A percentile compares a stretch with the other conserved stretches of the same genome.
These are phyloP conservation scores for Saccharomycopsis sp. DNA, from an alignment of 805 yeast species.

Conservation along the genomic window DNA sequence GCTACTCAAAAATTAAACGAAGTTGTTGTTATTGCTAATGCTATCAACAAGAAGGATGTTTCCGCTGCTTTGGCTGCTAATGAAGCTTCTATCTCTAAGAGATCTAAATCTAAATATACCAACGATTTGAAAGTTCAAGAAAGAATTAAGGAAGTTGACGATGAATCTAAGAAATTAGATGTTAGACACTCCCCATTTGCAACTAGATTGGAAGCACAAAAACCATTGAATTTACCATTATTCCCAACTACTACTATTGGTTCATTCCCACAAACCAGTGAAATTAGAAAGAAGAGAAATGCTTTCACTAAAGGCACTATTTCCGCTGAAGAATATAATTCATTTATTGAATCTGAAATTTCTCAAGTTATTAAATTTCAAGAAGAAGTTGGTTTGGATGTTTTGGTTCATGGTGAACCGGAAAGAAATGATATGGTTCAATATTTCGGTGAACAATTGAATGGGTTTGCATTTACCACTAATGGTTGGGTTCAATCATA, in stretches of 20 bases:
- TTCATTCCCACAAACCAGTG: constrained; percentile 99
- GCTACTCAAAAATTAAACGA: constrained; percentile 94
- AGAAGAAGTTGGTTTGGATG: constrained; percentile 98
- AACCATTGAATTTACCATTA: constrained; percentile 86
- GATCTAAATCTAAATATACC: constrained; percentile 82
- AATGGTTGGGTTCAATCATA: constrained; percentile 99
- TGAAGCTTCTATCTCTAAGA: constrained; percentile 76
- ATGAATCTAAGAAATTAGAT: constrained; percentile 46
- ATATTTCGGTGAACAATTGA: constrained; percentile 98
- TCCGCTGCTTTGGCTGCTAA: constrained; percentile 74
- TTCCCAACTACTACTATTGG: constrained; percentile 99
- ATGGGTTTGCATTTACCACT: constrained; percentile 96
- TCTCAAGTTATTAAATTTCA: constrained; percentile 96
- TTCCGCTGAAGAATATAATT: constrained; percentile 90
- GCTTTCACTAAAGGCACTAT: constrained; percentile 96
- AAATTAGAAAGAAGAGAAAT: constrained; percentile 97
- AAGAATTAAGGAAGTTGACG: constrained; percentile 74
- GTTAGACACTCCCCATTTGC: constrained; percentile 85
- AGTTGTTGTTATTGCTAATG: constrained; percentile 87
- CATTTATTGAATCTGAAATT: constrained; percentile 94
- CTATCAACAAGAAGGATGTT: constrained; percentile 73
- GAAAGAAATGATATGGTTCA: constrained; percentile 99
- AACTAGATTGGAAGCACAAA: constrained; percentile 81
- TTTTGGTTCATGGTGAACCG: constrained; percentile 99
- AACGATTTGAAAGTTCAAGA: constrained; percentile 85